Evolutionary conservation across 345 rosid genomes (phyloP).

Genomic region (Raphanus raphanistrum): DNA sequence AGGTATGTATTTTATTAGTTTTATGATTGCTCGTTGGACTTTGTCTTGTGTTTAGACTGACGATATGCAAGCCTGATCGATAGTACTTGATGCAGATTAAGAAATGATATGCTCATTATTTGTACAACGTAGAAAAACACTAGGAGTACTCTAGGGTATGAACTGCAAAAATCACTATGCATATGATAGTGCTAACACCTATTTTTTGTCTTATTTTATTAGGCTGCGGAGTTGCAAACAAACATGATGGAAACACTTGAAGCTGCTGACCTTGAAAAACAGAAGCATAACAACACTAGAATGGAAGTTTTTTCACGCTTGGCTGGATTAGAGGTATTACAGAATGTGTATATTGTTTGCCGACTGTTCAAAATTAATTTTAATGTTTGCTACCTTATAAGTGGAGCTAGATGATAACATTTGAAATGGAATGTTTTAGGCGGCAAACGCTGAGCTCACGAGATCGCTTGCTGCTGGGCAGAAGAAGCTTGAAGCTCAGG

Average conservation of each 20-base stretch:
- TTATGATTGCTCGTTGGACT: slow-evolving; percentile 17
- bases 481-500: slow-evolving; percentile 88
- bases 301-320: slow-evolving; percentile 81
- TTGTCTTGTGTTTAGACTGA: not conserved
- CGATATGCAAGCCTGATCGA: not conserved
- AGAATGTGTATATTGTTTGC: slow-evolving; percentile 14
- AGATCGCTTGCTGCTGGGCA: slow-evolving; percentile 76
- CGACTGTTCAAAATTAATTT: not conserved
- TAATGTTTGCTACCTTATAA: slow-evolving; percentile 7
- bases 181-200: slow-evolving; percentile 10
- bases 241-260: slow-evolving; percentile 92
- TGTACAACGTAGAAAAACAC: slow-evolving; percentile 8
- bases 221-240: slow-evolving; percentile 95
- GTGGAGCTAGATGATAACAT: slow-evolving; percentile 14
- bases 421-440: slow-evolving; percentile 51
- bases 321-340: slow-evolving; percentile 83
- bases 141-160: not conserved
- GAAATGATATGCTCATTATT: slow-evolving; percentile 20
- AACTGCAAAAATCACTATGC: slow-evolving; percentile 3
- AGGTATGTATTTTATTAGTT: slow-evolving; percentile 49
- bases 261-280: slow-evolving; percentile 89
- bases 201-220: slow-evolving; percentile 28
- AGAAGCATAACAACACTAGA: slow-evolving; percentile 92
- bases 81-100: not conserved
- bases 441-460: slow-evolving; percentile 83